phyloP scores from a whole-genome alignment of 768 basidiomycete species.

The Pulveroboletus sp. region DNA sequence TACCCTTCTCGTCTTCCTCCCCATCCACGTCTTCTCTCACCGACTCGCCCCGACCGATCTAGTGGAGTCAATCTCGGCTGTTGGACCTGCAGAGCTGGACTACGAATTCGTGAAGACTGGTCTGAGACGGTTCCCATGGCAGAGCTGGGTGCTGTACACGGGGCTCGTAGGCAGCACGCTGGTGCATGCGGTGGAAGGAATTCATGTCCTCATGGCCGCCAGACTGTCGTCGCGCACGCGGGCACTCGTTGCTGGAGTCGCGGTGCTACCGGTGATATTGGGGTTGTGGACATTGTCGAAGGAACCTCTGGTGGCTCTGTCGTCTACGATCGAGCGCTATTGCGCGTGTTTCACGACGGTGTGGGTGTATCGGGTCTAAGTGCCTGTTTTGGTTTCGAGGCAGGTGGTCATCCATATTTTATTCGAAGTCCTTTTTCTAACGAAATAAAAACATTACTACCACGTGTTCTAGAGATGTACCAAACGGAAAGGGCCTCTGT shows the following conservation, averaged over 20 bases:
- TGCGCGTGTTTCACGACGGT: slow-evolving; percentile 43
- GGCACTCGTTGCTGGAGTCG: slow-evolving; percentile 30
- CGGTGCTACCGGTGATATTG: slow-evolving; percentile 48
- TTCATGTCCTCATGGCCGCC: slow-evolving; percentile 38
- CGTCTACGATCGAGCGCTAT: slow-evolving; percentile 48
- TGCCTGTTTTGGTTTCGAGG: not conserved
- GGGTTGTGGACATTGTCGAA: slow-evolving; percentile 51
- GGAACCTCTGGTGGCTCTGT: slow-evolving; percentile 56
- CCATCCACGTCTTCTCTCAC: slow-evolving; percentile 67
- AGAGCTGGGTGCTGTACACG: slow-evolving; percentile 58
- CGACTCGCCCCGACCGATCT: slow-evolving; percentile 48
- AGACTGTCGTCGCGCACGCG: slow-evolving; percentile 18
- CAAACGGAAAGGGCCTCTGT: not conserved
- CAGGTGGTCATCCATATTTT: not conserved
- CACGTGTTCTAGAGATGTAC: not conserved
- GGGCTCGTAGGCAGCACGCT: slow-evolving; percentile 53
- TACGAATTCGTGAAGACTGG: slow-evolving; percentile 80
- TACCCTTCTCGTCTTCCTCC: slow-evolving; percentile 51
- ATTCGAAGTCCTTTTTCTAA: not conserved
- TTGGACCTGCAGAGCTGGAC: slow-evolving; percentile 75
- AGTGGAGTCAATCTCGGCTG: slow-evolving; percentile 34
- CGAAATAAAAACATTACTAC: not conserved
- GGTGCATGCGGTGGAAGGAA: slow-evolving; percentile 62
- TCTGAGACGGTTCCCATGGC: slow-evolving; percentile 54
- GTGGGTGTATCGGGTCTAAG: slow-evolving; percentile 45